Base-by-base conservation (phyloP, 495 filamentous ascomycete genomes). In the Lepraria neglecta region DNA sequence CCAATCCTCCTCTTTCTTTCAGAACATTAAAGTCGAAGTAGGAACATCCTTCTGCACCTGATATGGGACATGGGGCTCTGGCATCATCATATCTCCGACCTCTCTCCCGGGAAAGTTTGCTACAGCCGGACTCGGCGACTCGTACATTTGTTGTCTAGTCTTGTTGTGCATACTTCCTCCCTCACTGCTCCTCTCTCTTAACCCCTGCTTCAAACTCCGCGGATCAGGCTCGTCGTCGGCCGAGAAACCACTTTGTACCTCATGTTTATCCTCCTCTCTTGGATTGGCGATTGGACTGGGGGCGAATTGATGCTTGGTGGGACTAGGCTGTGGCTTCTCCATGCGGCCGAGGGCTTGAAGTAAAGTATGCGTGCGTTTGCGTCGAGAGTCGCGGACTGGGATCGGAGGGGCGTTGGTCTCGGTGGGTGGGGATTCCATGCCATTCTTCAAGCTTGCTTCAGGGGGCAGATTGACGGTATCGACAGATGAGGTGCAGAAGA, bases 401-500 rank as follows among this genome's bases (percentile, higher is more conserved):
- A 72, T 59, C 28, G 70, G 70, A 10, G 70, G 70, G 21, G 69
- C 48, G 51, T 50, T 42, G 38, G 17, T 51, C 30, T 47, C 43
- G 5, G 60, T 52, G 19, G 61, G 48, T 3, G 57, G 58, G 1
- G 50, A 47, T 11, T 68, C 70, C 69, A 72, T 71, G 31, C 74
- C 73, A 58, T 77, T 76, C 59, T 65, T 71, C 47, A 78, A 50
- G 72, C 75, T 65, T 51, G 80, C 67, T 58, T 78, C 74, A 62
- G 77, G 65, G 3, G 85, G 85, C 3, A 89, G 75, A 44, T 81
- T 79, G 14, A 88, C 78, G 0, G 83, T 84, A 4, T 85, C 82
- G 17, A 94, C 80, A 47, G 84, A 85, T 11, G 86, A 90, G 10
- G 89, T 94, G 24, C 80, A 82, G 40, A 83, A 88, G n/a, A 92